Conservation (phyloP, 257 asterid species). For the Salvia rosmarinus region DNA sequence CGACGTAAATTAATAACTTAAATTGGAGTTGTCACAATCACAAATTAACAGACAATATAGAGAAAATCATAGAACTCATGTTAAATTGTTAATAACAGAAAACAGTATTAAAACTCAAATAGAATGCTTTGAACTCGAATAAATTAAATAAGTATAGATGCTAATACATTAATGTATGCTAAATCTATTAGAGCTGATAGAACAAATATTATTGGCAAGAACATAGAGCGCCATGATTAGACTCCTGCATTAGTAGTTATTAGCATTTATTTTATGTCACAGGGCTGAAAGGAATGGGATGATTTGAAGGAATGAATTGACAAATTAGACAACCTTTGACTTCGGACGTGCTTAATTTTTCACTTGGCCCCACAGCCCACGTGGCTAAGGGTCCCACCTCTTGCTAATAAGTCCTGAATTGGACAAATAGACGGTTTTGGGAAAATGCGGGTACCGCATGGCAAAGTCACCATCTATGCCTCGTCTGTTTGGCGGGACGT, state of each 20-base stretch:
- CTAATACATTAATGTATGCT: neutral
- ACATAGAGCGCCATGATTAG: neutral
- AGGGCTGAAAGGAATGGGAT: neutral
- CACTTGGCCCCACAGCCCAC: conserved; percentile 32
- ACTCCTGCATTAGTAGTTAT: neutral
- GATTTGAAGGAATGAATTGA: neutral
- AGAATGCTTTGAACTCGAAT: too few species aligned
- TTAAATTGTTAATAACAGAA: too few species aligned
- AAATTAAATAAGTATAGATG: too few species aligned
- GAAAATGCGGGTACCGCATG: conserved; percentile 3
- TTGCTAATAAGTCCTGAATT: neutral
- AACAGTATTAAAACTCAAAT: too few species aligned
- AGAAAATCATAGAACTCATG: too few species aligned
- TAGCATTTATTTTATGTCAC: neutral
- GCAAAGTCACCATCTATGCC: conserved; percentile 32
- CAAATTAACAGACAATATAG: too few species aligned
- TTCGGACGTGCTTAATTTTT: conserved; percentile 11
- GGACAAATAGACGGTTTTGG: conserved; percentile 28
- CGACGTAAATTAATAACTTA: too few species aligned
- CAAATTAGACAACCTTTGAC: conserved; percentile 10
- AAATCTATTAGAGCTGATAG: neutral
- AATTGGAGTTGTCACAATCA: too few species aligned
- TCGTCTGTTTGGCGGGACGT: conserved; percentile 25
- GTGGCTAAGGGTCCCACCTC: conserved; percentile 24
- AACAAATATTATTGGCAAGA: neutral